Base-by-base conservation (phyloP, 176 grass and related monocot genomes). In the Musa acuminata region DNA sequence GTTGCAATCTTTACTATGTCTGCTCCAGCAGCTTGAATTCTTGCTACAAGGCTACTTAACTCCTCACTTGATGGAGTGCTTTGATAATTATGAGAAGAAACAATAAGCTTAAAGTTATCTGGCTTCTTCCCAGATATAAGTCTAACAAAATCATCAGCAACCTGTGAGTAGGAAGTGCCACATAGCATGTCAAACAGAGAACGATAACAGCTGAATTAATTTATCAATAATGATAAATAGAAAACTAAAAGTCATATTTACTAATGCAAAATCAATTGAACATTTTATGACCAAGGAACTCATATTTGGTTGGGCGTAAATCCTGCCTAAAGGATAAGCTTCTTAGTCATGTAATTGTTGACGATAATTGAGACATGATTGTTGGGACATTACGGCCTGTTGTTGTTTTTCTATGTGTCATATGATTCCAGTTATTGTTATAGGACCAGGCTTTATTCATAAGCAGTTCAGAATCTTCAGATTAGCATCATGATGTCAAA, bases 1-100 rank as follows among this genome's bases (percentile, higher is more conserved):
- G 92, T 96, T 81, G 85, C 78, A 72, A 96, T 92, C 83, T 96
- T 96, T 62, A 96, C 92, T 23, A 96, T 92, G 72, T 96, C 95
- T 77, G 95, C 95, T 53, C 88, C 95, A 23, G 84, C 83, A 73
- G 78, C 88, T 83, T 87, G 86, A 72, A 91, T 99, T 78, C 84
- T 85, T 24, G 88, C 82, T n/a, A 87, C 71, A 80, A 99, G 77
- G 74, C 69, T 77, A 51, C 70, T 81, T 72, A 99, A 84, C 68
- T 89, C 95, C 76, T 91, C 82, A 49, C 79, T 55, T 1, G 90
- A 94, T 53, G 95, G 95, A 62, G 95, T 99, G 14, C 55, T 87
- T 72, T 99, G 83, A 49, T 64, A 99, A 78, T 99, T 99, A 83
- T 99, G 95, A 67, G 90, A 90, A 72, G 94, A 97, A 82, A 97